A percentile compares a stretch with the other conserved stretches of the same genome.
Conservation (phyloP, 164 flowering plant genomes). For the Houttuynia cordata region DNA sequence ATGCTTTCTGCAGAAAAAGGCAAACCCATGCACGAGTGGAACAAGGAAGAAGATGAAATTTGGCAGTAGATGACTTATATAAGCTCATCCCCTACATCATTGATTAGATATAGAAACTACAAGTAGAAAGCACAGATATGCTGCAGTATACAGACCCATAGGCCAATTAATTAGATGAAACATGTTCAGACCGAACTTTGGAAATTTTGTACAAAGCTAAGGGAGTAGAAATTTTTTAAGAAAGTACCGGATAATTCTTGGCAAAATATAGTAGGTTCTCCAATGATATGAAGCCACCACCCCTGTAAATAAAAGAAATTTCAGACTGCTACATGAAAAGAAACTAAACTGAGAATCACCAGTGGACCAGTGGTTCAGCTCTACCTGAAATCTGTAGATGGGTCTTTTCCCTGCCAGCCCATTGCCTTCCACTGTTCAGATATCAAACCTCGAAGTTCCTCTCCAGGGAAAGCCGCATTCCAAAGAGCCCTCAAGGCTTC, state of each 20-base stretch:
- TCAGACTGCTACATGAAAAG: not conserved
- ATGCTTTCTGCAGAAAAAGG: slow-evolving; percentile 54
- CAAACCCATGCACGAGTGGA: too few relatives aligned
- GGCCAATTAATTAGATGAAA: too few relatives aligned
- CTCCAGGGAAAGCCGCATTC: slow-evolving; percentile 22
- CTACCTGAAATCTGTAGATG: slow-evolving; percentile 23
- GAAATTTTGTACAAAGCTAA: slow-evolving; percentile 5
- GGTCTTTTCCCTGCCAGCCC: slow-evolving; percentile 28
- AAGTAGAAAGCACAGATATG: not conserved
- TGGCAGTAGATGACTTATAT: slow-evolving; percentile 20
- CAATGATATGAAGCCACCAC: slow-evolving; percentile 85
- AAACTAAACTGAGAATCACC: too few relatives aligned
- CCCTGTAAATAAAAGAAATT: slow-evolving; percentile 30
- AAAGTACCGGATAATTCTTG: slow-evolving; percentile 66
- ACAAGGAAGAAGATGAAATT: too few relatives aligned
- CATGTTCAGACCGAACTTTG: not conserved
- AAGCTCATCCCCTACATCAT: slow-evolving; percentile 38
- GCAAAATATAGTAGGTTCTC: slow-evolving; percentile 88
- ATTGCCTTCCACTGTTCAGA: slow-evolving; percentile 26
- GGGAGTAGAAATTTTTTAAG: too few relatives aligned
- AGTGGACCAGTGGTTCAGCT: too few relatives aligned
- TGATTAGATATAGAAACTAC: slow-evolving; percentile 3
- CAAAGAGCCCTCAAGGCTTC: slow-evolving; percentile 21
- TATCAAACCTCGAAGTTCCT: slow-evolving; percentile 19
- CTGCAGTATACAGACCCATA: not conserved